Conservation (phyloP, 2,329 filamentous ascomycete species). For the Aureobasidium subglaciale region DNA sequence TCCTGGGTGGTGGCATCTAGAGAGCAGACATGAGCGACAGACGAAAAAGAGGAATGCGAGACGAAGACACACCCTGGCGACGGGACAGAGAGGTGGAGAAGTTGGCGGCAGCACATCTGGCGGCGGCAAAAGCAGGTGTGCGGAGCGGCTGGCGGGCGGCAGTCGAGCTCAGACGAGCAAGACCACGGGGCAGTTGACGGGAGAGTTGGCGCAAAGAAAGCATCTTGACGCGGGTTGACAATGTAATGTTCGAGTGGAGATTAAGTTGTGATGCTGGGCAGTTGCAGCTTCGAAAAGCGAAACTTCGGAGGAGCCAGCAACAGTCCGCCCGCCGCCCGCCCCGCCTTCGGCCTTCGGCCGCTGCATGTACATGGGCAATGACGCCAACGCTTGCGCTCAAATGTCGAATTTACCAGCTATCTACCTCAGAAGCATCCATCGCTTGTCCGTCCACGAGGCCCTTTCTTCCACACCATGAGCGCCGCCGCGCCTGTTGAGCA, state of each 20-base stretch:
- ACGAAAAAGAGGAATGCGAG: no score
- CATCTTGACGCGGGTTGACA: slow-evolving; percentile 28
- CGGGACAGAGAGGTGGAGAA: slow-evolving; percentile 38
- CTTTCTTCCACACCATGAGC: slow-evolving; percentile 9
- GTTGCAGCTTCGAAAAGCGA: not conserved
- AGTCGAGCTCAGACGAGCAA: slow-evolving; percentile 35
- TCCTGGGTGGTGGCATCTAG: slow-evolving; percentile 58
- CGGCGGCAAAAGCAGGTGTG: slow-evolving; percentile 18
- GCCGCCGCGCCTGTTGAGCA: slow-evolving; percentile 18
- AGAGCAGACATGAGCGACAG: not conserved
- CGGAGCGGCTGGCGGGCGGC: slow-evolving; percentile 30
- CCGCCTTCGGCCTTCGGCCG: not conserved
- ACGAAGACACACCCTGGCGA: slow-evolving; percentile 25
- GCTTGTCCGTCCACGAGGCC: not conserved
- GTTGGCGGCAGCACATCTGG: slow-evolving; percentile 24
- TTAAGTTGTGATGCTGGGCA: no score
- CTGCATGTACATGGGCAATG: not conserved
- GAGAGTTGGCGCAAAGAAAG: slow-evolving; percentile 39
- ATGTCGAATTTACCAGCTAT: no score
- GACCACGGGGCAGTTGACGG: slow-evolving; percentile 38
- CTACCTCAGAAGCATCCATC: not conserved
- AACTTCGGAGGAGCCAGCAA: not conserved
- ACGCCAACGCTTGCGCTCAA: no score
- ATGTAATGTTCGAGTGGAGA: no score
- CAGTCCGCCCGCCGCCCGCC: not conserved